Base-by-base conservation (phyloP, 768 basidiomycete genomes). In the Kwoniella shandongensis region DNA sequence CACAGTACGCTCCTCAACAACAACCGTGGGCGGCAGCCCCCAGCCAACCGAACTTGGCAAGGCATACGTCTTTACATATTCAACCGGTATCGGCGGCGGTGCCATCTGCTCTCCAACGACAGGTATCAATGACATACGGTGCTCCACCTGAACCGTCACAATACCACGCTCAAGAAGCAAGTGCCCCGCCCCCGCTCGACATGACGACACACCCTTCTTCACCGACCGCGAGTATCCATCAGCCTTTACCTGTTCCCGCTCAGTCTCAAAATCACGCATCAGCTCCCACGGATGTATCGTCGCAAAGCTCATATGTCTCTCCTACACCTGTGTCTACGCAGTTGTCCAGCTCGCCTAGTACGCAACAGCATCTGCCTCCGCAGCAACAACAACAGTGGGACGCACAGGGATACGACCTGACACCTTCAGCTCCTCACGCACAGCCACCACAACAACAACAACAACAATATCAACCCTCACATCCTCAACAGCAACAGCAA, bases 301-400 rank as follows among this genome's bases (percentile, higher is more conserved):
- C 39, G 18, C 54, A 56, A 36, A 46, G 47, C n/a, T 56, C 54
- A n/a, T 56, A 56, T 41, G 23, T 17, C 27, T 56, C 54, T 15
- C 54, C 54, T 23, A 40, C 40, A 20, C 39, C 54, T 1, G 39
- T 42, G 3, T 46, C 52, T 40, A 42, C 54, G 30, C 51, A 44
- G 45, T 44, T 42, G 40, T 35, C 40, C 27, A 29, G 27, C 57
- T 51, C 54, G 50, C 35, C 17, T 42, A 48, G n/a, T 50, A 29
- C 63, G 12, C 57, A 54, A 29, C 70, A 73, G 20, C 64, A 66
- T 23, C 74, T 71, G 23, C 64, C 70, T 27, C 62, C 72, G 15
- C 61, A 74, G 20, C 75, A 72, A n/a, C 61, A 74, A 23, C 75
- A 72, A n/a, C 61, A 63, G 41, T 64, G 48, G n/a, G 46, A 59